Evolutionary conservation across 768 basidiomycete species (phyloP).

Genomic region (Suillus occidentalis): DNA sequence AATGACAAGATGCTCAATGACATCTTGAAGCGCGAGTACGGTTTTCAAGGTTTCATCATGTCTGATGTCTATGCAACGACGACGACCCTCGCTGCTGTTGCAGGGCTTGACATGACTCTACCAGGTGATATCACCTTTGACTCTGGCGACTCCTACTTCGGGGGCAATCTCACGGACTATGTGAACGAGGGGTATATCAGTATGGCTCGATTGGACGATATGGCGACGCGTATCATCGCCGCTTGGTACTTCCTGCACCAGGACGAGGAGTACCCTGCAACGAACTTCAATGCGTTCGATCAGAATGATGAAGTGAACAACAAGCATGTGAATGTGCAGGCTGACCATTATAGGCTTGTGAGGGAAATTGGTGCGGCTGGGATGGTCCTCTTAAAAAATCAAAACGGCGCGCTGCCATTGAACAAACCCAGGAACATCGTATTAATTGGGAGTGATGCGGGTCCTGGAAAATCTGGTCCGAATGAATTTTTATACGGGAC

Average conservation of each 20-base stretch:
- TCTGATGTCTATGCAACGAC: conserved; percentile 71
- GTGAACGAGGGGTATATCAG: conserved; percentile 78
- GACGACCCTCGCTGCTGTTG: conserved; percentile 58
- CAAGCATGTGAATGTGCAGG: conserved; percentile 66
- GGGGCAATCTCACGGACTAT: conserved; percentile 61
- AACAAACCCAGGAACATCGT: conserved; percentile 52
- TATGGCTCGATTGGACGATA: conserved; percentile 66
- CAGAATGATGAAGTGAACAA: conserved; percentile 54
- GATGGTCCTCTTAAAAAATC: conserved; percentile 77
- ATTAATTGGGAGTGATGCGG: conserved; percentile 57
- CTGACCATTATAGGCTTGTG: conserved; percentile 65
- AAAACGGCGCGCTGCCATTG: conserved; percentile 52
- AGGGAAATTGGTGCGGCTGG: conserved; percentile 75
- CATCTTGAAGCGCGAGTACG: conserved; percentile 70
- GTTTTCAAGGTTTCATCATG: conserved; percentile 78
- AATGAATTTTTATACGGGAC: conserved; percentile 59
- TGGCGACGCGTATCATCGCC: conserved; percentile 79
- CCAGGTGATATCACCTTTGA: conserved; percentile 56
- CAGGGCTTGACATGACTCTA: conserved; percentile 76
- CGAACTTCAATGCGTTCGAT: conserved; percentile 71
- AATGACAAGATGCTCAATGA: conserved; percentile 70
- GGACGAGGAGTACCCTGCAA: conserved; percentile 53
- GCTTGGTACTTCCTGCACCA: conserved; percentile 68
- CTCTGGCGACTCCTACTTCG: conserved; percentile 57
- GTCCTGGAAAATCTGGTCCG: conserved; percentile 59